phyloP scores from a whole-genome alignment of 2,329 filamentous ascomycete genomes.

The Daldinia sp. region DNA sequence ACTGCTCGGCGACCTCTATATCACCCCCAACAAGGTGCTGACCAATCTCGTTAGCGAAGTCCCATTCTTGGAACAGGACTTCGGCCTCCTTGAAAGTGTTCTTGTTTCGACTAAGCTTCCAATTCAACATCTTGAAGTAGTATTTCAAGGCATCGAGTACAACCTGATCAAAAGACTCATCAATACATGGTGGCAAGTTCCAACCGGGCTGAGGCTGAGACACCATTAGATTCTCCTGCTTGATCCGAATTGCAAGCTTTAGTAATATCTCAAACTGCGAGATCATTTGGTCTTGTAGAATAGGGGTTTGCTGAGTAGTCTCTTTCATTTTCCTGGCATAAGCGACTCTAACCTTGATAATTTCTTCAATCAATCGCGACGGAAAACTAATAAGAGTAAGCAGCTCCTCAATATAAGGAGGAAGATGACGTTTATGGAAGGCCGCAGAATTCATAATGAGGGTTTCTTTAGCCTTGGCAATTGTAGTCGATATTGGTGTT shows the following conservation, averaged over 20 bases:
- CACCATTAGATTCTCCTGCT: conserved; percentile 86
- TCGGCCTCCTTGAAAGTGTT: conserved; percentile 99
- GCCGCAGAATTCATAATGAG: conserved; percentile 86
- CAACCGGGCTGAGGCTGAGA: conserved; percentile 90
- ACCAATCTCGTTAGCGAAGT: conserved; percentile 94
- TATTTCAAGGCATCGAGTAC: conserved; percentile 94
- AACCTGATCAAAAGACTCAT: conserved; percentile 93
- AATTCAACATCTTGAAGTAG: conserved; percentile 98
- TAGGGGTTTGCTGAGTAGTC: conserved; percentile 87
- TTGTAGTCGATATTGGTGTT: conserved; percentile 83
- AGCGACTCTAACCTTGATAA: conserved; percentile 89
- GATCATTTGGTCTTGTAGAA: conserved; percentile 99
- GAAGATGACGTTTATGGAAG: conserved; percentile 90
- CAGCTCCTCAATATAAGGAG: conserved; percentile 95
- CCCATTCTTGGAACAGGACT: conserved; percentile 97
- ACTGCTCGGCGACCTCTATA: conserved; percentile 97
- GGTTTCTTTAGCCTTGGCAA: conserved; percentile 92
- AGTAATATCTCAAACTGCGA: conserved; percentile 94
- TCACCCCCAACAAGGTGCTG: conserved; percentile 92
- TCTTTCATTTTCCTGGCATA: conserved; percentile 98
- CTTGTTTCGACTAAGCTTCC: conserved; percentile 97
- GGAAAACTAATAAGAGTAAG: conserved; percentile 97
- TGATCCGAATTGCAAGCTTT: conserved; percentile 91
- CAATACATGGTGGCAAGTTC: conserved; percentile 95
- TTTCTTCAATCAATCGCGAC: conserved; percentile 93